phyloP scores from a whole-genome alignment of 2,329 filamentous ascomycete species.

The Elsinoe batatas region DNA sequence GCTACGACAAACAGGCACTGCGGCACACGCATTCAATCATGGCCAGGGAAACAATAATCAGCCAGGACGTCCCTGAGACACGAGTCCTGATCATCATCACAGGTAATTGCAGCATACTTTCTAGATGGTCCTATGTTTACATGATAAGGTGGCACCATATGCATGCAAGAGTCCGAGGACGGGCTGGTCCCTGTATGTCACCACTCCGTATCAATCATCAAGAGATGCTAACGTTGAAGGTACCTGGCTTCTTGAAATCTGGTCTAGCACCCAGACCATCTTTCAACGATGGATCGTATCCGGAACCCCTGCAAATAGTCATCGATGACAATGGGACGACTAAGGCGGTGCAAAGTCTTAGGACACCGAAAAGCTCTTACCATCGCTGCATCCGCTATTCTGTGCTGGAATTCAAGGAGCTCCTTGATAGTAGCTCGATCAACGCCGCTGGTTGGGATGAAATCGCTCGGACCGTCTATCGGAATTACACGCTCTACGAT shows the following conservation, averaged over 20 bases:
- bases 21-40: neutral
- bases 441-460: conserved; percentile 77
- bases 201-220: neutral
- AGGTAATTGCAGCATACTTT: conserved; percentile 38
- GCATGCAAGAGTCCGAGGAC: conserved; percentile 73
- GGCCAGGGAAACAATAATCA: neutral
- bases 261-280: conserved; percentile 73
- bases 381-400: conserved; percentile 72
- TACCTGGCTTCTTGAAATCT: conserved; percentile 62
- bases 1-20: too few species aligned
- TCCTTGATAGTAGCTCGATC: conserved; percentile 86
- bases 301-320: conserved; percentile 47
- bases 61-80: conserved; percentile 50
- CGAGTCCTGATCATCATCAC: conserved; percentile 85
- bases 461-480: conserved; percentile 67
- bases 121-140: neutral
- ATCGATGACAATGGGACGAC: conserved; percentile 39
- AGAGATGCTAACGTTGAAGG: conserved; percentile 22
- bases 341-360: conserved; percentile 55
- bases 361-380: conserved; percentile 73
- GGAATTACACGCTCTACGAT: conserved; percentile 82
- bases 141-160: conserved; percentile 59
- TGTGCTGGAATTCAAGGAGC: conserved; percentile 71
- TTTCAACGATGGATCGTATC: conserved; percentile 68
- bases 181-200: conserved; percentile 62